A percentile compares a stretch with the other conserved stretches of the same genome.
These are phyloP conservation scores for Ziziphus jujuba DNA, from an alignment of 306 rosid genomes.

Conservation along the genomic window DNA sequence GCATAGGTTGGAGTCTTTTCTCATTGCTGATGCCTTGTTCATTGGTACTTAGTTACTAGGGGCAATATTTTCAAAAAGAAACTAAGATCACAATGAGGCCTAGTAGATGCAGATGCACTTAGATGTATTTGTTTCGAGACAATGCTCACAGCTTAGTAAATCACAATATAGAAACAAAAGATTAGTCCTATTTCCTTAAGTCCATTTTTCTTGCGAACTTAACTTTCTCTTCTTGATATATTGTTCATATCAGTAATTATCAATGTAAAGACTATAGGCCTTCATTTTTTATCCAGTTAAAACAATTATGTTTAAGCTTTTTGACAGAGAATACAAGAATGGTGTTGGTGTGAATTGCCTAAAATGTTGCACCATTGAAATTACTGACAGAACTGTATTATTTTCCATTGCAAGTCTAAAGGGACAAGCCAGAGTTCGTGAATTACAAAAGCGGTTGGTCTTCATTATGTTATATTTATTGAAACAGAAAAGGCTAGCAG, in stretches of 20 bases:
- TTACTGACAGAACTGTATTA: not conserved
- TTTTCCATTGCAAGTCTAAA: no score
- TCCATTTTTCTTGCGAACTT: not conserved
- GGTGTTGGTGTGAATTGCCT: not conserved
- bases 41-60: constrained; percentile 70
- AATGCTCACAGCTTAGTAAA: constrained; percentile 13
- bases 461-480: not conserved
- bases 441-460: no score
- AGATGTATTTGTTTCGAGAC: constrained; percentile 15
- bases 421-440: no score
- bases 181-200: not conserved
- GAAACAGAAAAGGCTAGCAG: not conserved
- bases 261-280: no score
- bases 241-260: not conserved
- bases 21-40: constrained; percentile 66
- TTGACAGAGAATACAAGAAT: no score
- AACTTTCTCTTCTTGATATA: not conserved
- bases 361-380: not conserved
- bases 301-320: not conserved
- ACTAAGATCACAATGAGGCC: constrained; percentile 52
- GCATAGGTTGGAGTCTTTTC: constrained; percentile 68
- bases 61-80: constrained; percentile 78
- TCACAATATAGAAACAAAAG: constrained; percentile 19
- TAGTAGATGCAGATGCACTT: constrained; percentile 17
- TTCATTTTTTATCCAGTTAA: not conserved